phyloP scores from a whole-genome alignment of 179 eudicot genomes.

The Actinidia polygama region DNA sequence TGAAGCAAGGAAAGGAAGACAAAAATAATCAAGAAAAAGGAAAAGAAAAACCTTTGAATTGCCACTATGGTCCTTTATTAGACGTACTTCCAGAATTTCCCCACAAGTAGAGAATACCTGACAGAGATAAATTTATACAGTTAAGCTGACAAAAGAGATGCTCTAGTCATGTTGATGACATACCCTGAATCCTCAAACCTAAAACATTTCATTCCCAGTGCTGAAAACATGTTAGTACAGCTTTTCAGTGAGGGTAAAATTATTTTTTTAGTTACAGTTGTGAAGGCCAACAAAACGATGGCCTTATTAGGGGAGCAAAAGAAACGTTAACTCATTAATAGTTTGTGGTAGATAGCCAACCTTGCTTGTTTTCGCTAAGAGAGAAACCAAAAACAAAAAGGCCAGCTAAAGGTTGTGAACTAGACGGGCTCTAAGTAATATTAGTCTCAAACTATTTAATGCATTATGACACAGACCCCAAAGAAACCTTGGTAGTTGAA shows the following conservation, averaged over 20 bases:
- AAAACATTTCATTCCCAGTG: not conserved
- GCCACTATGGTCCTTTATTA: slow-evolving; percentile 64
- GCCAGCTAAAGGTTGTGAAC: too few relatives aligned
- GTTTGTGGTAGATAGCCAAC: not conserved
- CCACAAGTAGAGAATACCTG: slow-evolving; percentile 71
- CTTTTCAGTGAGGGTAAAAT: not conserved
- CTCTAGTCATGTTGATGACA: not conserved
- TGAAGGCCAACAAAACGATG: not conserved
- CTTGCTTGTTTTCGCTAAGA: not conserved
- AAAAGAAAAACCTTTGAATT: slow-evolving; percentile 45
- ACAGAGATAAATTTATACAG: not conserved
- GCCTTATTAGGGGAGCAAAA: not conserved
- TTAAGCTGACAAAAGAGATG: not conserved
- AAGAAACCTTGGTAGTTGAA: not conserved
- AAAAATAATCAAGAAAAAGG: not conserved
- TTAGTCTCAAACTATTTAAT: not conserved
- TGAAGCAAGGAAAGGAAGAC: slow-evolving; percentile 8
- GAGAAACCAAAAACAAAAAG: too few relatives aligned
- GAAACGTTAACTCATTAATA: not conserved
- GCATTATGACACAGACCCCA: not conserved
- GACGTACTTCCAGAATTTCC: slow-evolving; percentile 57
- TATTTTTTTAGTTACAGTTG: not conserved
- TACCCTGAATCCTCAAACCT: not conserved
- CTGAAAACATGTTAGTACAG: too few relatives aligned
- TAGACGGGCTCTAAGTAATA: not conserved